phyloP scores from a whole-genome alignment of 208 protist genomes.

The Kentomonas sorsogonicus region DNA sequence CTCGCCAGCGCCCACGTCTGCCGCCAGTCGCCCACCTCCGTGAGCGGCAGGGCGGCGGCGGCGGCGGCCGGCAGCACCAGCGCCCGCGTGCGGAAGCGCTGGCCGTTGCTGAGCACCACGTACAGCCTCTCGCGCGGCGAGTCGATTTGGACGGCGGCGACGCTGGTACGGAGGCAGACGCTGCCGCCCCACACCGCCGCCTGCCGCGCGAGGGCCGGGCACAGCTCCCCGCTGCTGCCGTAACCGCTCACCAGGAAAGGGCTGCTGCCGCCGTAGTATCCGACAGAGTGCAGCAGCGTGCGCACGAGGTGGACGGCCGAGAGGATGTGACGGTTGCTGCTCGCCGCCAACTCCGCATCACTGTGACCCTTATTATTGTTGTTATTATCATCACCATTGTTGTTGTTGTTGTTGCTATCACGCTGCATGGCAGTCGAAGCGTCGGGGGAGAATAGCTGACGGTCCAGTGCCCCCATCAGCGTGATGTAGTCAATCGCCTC shows the following conservation, averaged over 20 bases:
- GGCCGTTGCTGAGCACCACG: constrained; percentile 73
- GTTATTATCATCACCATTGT: neutral
- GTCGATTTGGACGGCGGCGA: constrained; percentile 32
- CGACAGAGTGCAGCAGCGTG: constrained; percentile 68
- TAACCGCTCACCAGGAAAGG: constrained; percentile 79
- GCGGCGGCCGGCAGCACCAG: constrained; percentile 40
- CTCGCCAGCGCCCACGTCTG: too few species aligned
- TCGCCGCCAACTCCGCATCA: constrained; percentile 1
- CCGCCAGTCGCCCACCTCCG: too few species aligned
- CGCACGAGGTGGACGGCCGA: constrained; percentile 50
- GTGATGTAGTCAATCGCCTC: constrained; percentile 52
- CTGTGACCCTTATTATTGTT: constrained; percentile 11
- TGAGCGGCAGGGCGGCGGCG: constrained; percentile 11
- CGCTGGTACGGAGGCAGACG: constrained; percentile 69
- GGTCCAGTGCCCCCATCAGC: constrained; percentile 55
- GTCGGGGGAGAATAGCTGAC: too few species aligned
- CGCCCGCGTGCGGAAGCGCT: constrained; percentile 54
- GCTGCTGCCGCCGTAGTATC: constrained; percentile 57
- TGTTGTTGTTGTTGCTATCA: too few species aligned
- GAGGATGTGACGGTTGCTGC: constrained; percentile 10
- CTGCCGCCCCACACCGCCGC: constrained; percentile 78
- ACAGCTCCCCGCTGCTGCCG: constrained; percentile 74
- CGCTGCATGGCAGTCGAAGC: too few species aligned
- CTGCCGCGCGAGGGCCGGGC: constrained; percentile 83
- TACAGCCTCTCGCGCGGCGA: constrained; percentile 29